Base-by-base conservation (phyloP, 1,139 yeast species). In the Lipomyces yarrowii region DNA sequence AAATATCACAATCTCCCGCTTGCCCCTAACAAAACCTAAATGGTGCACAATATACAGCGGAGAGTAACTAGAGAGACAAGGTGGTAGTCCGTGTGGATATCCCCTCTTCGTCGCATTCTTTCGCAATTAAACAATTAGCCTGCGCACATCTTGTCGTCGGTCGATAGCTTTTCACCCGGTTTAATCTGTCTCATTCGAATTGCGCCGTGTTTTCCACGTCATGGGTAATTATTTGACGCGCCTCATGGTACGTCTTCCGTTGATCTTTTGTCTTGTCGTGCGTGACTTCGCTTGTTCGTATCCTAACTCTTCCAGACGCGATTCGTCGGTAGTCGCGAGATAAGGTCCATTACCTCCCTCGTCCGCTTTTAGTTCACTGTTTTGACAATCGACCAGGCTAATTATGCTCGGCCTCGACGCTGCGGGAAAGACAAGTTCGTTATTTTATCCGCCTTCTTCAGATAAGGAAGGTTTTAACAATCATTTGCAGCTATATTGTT, bases 401-500 rank as follows among this genome's bases (percentile, higher is more conserved):
- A 83, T 92, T 72, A 91, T 92, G 97, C 84, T 92, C 71, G 98
- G 98, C 18, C 83, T 92, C 70, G 97, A 91, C 77, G 91, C 91
- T 72, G 97, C 97, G 3, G 97, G 97, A 61, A 91, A 91, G 77
- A 91, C 97, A 15, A 90, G 89, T 80, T 76, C 67, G 82, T 78
- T 6, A 21, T 1, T 46, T 10, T 21, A 46, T 37, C 11, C 26
- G 23, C 15, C 13, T 46, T 30, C 15, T 23, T 23, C 55, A 10
- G 10, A 30, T 39, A 23, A 26, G 7, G 15, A 2, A 37, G 33
- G n/a, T 37, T 23, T 33, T 53, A 7, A n/a, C 32, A 37, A 6
- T n/a, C n/a, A n/a, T 32, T 60, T 32, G 7, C 61, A 78, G 81
- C 87, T 48, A 87, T 89, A 67, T 81, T 89, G 65, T 88, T 88